Conservation (phyloP, 306 rosid genomes). For the Rosa rugosa region DNA sequence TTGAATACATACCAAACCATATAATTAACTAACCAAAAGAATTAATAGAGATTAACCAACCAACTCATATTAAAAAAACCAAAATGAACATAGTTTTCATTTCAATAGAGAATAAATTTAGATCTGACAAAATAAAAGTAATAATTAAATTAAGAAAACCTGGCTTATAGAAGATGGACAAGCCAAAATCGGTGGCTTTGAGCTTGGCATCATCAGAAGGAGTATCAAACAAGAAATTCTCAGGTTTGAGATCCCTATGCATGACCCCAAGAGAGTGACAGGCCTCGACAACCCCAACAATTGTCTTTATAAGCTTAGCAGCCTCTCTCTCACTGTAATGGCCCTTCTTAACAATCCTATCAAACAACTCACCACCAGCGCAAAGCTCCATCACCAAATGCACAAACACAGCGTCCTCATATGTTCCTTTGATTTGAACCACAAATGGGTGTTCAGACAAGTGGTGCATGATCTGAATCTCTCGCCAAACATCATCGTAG, state of each 20-base stretch:
- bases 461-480: conserved; percentile 95
- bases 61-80: neutral
- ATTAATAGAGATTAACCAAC: neutral
- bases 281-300: conserved; percentile 78
- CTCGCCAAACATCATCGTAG: conserved; percentile 88
- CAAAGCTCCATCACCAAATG: conserved; percentile 90
- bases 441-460: conserved; percentile 68
- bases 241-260: conserved; percentile 97
- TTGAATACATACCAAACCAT: too few species aligned
- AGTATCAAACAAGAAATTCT: conserved; percentile 81
- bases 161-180: conserved; percentile 79
- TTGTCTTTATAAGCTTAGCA: conserved; percentile 65
- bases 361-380: conserved; percentile 87
- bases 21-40: too few species aligned
- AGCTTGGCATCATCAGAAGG: conserved; percentile 69
- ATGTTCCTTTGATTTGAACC: conserved; percentile 75
- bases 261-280: conserved; percentile 95
- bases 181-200: conserved; percentile 86
- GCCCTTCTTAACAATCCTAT: conserved; percentile 78
- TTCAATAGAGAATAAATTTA: neutral
- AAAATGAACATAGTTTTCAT: neutral
- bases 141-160: conserved; percentile 31
- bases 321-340: conserved; percentile 91
- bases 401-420: conserved; percentile 80
- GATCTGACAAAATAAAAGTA: neutral